These are phyloP conservation scores for Candida nemodendra DNA, from an alignment of 805 yeast genomes.

Conservation along the genomic window DNA sequence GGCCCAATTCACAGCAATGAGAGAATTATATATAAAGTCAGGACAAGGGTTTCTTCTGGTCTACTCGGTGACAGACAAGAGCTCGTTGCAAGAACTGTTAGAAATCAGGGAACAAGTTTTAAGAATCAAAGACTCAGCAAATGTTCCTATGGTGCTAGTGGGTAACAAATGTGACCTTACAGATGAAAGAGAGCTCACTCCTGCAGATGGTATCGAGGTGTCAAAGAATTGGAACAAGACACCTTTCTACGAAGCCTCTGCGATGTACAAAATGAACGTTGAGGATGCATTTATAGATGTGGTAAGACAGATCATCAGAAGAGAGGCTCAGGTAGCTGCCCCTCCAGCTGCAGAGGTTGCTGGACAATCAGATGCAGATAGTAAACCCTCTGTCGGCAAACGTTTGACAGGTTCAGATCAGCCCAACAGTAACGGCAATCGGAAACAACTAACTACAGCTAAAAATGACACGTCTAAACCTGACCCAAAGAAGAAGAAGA, in stretches of 20 bases:
- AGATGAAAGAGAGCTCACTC: conserved; percentile 69
- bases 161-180: conserved; percentile 90
- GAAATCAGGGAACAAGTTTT: conserved; percentile 81
- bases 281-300: conserved; percentile 88
- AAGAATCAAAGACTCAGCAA: conserved; percentile 71
- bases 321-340: conserved; percentile 43
- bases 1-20: conserved; percentile 93
- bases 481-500: conserved; percentile 10
- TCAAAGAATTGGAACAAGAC: conserved; percentile 86
- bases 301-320: conserved; percentile 83
- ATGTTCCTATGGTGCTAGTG: conserved; percentile 85
- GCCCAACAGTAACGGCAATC: not conserved
- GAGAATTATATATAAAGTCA: conserved; percentile 81
- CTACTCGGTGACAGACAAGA: conserved; percentile 58
- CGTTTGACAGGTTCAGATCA: conserved; percentile 5
- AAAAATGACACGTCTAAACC: too few species aligned
- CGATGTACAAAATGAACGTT: conserved; percentile 85
- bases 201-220: conserved; percentile 79
- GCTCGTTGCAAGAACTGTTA: conserved; percentile 71
- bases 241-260: conserved; percentile 91
- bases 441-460: conserved; percentile 1
- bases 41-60: conserved; percentile 73
- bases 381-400: conserved; percentile 3
- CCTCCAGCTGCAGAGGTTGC: conserved; percentile 6
- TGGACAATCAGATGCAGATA: conserved; percentile 8